phyloP scores from a whole-genome alignment of 768 basidiomycete genomes.

The Coprinopsis cinerea region DNA sequence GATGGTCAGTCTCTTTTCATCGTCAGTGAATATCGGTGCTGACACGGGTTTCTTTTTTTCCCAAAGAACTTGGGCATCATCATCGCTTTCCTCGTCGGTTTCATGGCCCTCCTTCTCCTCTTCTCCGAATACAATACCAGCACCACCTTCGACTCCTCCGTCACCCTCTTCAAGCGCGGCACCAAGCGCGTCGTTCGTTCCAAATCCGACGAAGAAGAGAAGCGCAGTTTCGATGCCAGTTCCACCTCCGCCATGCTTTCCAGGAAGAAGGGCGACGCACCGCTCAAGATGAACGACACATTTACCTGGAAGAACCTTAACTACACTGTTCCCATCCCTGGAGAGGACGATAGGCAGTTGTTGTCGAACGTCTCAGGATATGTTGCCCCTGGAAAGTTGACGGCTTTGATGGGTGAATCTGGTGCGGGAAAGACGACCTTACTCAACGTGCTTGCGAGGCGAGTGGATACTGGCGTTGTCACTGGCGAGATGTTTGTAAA shows the following conservation, averaged over 20 bases:
- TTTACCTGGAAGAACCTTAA: conserved; percentile 79
- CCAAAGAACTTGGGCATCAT: conserved; percentile 63
- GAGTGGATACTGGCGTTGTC: conserved; percentile 42
- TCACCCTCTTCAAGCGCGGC: conserved; percentile 64
- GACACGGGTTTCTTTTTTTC: conserved; percentile 6
- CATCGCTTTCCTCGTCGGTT: conserved; percentile 51
- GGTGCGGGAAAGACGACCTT: conserved; percentile 54
- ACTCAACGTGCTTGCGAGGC: conserved; percentile 51
- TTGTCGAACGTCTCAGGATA: conserved; percentile 73
- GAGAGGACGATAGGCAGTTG: conserved; percentile 40
- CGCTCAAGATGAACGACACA: conserved; percentile 40
- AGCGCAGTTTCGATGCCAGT: not conserved
- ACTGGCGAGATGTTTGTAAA: conserved; percentile 52
- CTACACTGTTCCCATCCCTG: conserved; percentile 60
- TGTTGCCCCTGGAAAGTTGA: conserved; percentile 77
- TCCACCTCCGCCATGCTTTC: not conserved
- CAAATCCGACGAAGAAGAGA: conserved; percentile 21
- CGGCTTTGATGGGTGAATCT: conserved; percentile 67
- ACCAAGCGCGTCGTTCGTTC: conserved; percentile 19
- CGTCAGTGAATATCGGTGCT: not conserved
- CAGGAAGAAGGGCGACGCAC: conserved; percentile 20
- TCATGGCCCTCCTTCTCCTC: conserved; percentile 44
- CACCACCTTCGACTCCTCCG: conserved; percentile 28
- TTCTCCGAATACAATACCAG: conserved; percentile 53
- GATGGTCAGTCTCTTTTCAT: conserved; percentile 26